These are phyloP conservation scores for Dysphania ambrosioides DNA, from an alignment of 148 eudicot genomes.

Conservation along the genomic window DNA sequence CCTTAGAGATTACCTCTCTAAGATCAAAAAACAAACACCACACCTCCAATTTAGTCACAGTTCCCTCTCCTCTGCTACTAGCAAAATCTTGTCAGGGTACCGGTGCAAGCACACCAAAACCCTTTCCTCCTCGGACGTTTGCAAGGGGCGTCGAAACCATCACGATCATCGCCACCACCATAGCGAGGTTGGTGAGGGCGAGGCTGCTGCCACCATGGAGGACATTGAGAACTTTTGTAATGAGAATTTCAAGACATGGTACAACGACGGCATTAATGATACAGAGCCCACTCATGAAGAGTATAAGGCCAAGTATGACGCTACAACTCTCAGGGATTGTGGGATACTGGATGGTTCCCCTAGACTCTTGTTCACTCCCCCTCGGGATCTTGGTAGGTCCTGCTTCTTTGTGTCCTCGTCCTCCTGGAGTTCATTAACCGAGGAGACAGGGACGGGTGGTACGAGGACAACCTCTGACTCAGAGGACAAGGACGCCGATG, in stretches of 20 bases:
- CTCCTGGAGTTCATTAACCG: conserved; percentile 46
- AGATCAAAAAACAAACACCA: conserved; percentile 45
- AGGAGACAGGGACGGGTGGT: conserved; percentile 21
- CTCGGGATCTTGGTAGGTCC: conserved; percentile 43
- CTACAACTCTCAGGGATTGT: not conserved
- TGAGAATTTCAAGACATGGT: conserved; percentile 64
- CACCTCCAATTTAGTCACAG: conserved; percentile 35
- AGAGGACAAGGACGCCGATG: conserved; percentile 11
- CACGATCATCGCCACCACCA: not conserved
- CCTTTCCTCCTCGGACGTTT: conserved; percentile 34
- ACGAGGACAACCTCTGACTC: conserved; percentile 9
- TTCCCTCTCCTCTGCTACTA: conserved; percentile 41
- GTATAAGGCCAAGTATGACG: conserved; percentile 2
- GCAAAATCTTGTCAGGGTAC: conserved; percentile 38
- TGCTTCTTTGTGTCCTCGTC: conserved; percentile 41
- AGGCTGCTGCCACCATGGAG: conserved; percentile 51
- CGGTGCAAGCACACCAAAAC: conserved; percentile 56
- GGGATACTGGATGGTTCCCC: conserved; percentile 29
- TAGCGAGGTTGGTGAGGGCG: conserved; percentile 17
- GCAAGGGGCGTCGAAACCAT: not conserved
- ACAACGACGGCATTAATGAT: not conserved
- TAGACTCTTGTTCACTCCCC: conserved; percentile 28
- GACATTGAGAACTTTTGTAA: conserved; percentile 56
- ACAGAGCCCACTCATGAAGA: not conserved
- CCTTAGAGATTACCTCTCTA: conserved; percentile 45